A percentile compares a stretch with the other conserved stretches of the same genome.
These are phyloP conservation scores for Crithidia mellificae DNA, from an alignment of 208 protist genomes.

Conservation along the genomic window DNA sequence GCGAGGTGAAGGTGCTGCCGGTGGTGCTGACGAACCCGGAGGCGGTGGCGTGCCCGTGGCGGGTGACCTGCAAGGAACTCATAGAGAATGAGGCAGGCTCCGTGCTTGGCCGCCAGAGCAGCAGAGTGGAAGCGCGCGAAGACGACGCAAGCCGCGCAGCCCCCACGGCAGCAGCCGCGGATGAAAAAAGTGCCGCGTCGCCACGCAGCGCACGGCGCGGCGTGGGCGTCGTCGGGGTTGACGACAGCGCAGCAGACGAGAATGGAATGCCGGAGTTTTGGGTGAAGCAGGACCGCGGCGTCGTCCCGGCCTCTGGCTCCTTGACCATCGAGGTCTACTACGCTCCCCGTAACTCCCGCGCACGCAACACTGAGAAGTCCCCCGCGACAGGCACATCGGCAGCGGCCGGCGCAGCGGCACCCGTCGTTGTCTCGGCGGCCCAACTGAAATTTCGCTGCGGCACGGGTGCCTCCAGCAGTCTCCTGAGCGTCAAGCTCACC, in stretches of 20 bases:
- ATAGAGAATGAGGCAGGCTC: constrained; percentile 1
- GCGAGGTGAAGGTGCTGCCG: constrained; percentile 80
- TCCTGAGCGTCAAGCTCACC: constrained; percentile 47
- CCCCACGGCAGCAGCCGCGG: background rate
- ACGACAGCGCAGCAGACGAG: background rate
- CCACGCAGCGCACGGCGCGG: background rate
- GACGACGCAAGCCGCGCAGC: background rate
- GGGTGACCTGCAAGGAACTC: constrained; percentile 47
- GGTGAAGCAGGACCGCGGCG: constrained; percentile 58
- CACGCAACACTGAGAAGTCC: background rate
- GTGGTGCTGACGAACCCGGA: constrained; percentile 88
- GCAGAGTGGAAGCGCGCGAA: background rate
- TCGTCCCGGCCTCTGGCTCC: constrained; percentile 60
- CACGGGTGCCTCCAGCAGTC: constrained; percentile 47
- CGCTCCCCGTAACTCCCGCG: constrained; percentile 27
- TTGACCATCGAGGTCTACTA: constrained; percentile 73
- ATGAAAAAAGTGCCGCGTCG: background rate
- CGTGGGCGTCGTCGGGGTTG: background rate
- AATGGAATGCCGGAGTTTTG: constrained; percentile 66
- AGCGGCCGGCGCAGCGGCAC: too few relatives aligned
- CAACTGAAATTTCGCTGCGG: constrained; percentile 61
- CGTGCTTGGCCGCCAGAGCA: background rate
- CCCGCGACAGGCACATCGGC: background rate
- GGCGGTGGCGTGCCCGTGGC: constrained; percentile 90
- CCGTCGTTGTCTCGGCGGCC: constrained; percentile 24